Conservation (phyloP, 805 yeast genomes). For the Metschnikowia picachoensis region DNA sequence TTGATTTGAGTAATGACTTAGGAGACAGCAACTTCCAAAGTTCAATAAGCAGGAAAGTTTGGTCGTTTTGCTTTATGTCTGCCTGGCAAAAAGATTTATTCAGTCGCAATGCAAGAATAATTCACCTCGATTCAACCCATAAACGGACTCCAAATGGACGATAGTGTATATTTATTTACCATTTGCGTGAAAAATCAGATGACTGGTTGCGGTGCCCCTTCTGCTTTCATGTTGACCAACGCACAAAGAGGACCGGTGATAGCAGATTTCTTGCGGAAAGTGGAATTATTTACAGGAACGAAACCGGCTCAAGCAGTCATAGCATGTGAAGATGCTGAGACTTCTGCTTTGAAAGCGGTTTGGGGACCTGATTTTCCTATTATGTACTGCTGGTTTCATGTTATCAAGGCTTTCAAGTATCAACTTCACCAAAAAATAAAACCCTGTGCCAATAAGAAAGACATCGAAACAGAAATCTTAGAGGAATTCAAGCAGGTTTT, state of each 20-base stretch:
- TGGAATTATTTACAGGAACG: neutral
- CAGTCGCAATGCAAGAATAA: neutral
- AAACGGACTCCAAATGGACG: neutral
- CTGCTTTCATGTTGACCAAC: constrained; percentile 1
- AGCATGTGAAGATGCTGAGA: neutral
- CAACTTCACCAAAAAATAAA: neutral
- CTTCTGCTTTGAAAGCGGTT: neutral
- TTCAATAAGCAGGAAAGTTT: neutral
- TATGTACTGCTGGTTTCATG: neutral
- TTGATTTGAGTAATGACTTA: neutral
- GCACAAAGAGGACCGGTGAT: neutral
- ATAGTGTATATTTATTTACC: neutral
- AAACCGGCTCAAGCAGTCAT: neutral
- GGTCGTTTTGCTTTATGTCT: neutral
- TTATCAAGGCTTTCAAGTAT: neutral
- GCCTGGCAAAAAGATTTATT: neutral
- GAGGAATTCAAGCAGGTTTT: neutral
- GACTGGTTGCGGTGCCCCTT: neutral
- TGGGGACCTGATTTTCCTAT: neutral
- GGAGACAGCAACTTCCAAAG: no score
- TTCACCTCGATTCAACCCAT: constrained; percentile 1
- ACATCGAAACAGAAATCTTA: neutral
- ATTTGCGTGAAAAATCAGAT: no score
- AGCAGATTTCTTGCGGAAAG: neutral
- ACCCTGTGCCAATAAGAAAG: neutral